Conservation (phyloP, 768 basidiomycete genomes). For the Agrocybe pediades region DNA sequence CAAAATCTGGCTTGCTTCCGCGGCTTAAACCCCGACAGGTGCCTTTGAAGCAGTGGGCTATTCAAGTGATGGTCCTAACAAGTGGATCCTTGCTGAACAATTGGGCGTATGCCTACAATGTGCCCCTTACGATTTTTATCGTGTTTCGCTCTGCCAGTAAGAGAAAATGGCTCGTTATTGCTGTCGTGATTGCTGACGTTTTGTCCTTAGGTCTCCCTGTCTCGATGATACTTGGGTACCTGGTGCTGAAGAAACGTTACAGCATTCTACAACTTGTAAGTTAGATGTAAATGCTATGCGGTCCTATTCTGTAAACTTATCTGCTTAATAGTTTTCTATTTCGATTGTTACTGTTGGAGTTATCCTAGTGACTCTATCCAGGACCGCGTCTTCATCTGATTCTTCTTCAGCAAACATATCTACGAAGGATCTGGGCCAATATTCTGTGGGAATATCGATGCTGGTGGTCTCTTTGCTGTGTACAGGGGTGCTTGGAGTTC, state of each 20-base stretch:
- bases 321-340: slow-evolving; percentile 54
- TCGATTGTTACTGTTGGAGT: slow-evolving; percentile 70
- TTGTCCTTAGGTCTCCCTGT: slow-evolving; percentile 61
- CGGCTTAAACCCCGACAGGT: slow-evolving; percentile 67
- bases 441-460: slow-evolving; percentile 69
- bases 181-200: slow-evolving; percentile 6
- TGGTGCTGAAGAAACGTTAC: slow-evolving; percentile 63
- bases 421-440: slow-evolving; percentile 43
- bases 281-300: neutral
- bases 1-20: slow-evolving; percentile 38
- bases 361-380: slow-evolving; percentile 70
- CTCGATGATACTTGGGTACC: slow-evolving; percentile 72
- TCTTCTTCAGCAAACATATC: slow-evolving; percentile 19
- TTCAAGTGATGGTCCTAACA: slow-evolving; percentile 71
- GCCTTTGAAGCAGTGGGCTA: slow-evolving; percentile 65
- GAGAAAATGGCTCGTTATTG: slow-evolving; percentile 6
- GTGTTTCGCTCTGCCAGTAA: slow-evolving; percentile 83
- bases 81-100: slow-evolving; percentile 77
- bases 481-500: slow-evolving; percentile 66
- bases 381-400: slow-evolving; percentile 35
- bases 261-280: slow-evolving; percentile 61
- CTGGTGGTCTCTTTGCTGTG: slow-evolving; percentile 66
- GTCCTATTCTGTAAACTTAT: neutral
- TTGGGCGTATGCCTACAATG: slow-evolving; percentile 75
- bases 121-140: slow-evolving; percentile 79